These are phyloP conservation scores for Neofusicoccum kwambonambiense DNA, from an alignment of 2,329 filamentous ascomycete genomes.

Conservation along the genomic window DNA sequence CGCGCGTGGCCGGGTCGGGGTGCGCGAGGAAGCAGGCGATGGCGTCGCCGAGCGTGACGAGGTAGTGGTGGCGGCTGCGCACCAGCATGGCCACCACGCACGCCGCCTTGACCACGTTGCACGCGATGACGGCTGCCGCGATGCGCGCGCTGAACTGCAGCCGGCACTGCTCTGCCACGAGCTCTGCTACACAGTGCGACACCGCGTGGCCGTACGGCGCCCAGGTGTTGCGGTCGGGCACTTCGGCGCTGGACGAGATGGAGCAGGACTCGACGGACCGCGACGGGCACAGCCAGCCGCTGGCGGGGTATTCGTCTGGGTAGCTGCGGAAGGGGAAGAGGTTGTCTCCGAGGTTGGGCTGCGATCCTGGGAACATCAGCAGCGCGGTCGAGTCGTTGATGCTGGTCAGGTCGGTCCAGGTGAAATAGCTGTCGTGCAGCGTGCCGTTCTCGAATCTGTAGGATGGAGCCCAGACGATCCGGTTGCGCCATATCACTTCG, in stretches of 20 bases:
- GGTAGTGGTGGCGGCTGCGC: neutral
- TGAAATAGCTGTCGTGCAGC: neutral
- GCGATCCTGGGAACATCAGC: neutral
- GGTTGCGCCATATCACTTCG: neutral
- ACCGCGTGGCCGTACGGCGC: constrained; percentile 22
- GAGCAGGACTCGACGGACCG: neutral
- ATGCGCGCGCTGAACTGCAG: constrained; percentile 23
- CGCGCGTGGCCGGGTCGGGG: constrained; percentile 24
- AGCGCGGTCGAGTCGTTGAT: neutral
- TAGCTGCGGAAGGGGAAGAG: neutral
- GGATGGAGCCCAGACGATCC: neutral
- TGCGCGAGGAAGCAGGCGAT: constrained; percentile 27
- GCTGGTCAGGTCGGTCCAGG: neutral
- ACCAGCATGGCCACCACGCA: constrained; percentile 24
- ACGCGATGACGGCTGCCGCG: constrained; percentile 21
- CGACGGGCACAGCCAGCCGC: constrained; percentile 13
- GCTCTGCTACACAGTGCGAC: constrained; percentile 22
- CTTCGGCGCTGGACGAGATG: neutral
- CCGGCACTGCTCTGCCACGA: constrained; percentile 21
- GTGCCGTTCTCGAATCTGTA: neutral
- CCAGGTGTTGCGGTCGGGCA: constrained; percentile 18
- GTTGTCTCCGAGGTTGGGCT: neutral
- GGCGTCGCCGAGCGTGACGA: constrained; percentile 31
- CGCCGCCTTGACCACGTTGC: constrained; percentile 25
- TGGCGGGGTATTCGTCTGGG: neutral